phyloP scores from a whole-genome alignment of 441 rosid species.

The Populus trichocarpa region DNA sequence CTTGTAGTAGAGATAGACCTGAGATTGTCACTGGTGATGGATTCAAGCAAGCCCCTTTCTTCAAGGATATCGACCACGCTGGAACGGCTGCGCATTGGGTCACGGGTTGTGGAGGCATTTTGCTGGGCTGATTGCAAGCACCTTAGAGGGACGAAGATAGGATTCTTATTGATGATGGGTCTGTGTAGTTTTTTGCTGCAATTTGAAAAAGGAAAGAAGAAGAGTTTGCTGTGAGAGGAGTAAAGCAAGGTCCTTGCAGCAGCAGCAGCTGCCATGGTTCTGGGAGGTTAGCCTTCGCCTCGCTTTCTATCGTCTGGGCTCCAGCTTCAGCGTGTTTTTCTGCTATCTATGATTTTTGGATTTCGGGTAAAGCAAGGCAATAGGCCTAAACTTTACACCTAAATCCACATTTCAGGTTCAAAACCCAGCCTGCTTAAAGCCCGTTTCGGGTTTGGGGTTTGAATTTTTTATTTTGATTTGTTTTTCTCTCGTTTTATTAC shows the following conservation, averaged over 20 bases:
- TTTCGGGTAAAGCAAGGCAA: not conserved
- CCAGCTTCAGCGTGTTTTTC: not conserved
- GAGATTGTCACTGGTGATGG: conserved; percentile 66
- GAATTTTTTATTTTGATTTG: too few relatives aligned
- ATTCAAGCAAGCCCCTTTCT: conserved; percentile 80
- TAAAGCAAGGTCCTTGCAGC: conserved; percentile 40
- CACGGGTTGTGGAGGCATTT: conserved; percentile 20
- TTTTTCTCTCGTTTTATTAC: too few relatives aligned
- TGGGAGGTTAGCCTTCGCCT: not conserved
- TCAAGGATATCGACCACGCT: conserved; percentile 68
- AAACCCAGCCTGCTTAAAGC: not conserved
- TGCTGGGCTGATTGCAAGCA: conserved; percentile 35
- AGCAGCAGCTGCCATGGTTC: conserved; percentile 22
- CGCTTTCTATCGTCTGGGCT: not conserved
- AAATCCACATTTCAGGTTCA: not conserved
- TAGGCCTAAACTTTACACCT: not conserved
- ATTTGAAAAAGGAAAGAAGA: conserved; percentile 29
- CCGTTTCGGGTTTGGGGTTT: not conserved
- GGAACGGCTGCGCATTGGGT: conserved; percentile 17
- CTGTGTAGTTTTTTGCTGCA: not conserved
- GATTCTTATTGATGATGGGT: conserved; percentile 15
- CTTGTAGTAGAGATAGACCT: conserved; percentile 49
- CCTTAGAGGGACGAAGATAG: conserved; percentile 19
- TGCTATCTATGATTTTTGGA: not conserved
- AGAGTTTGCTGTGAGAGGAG: conserved; percentile 28